A percentile compares a stretch with the other conserved stretches of the same genome.
phyloP scores from a whole-genome alignment of 352 stramenopile species.

The Elongisporangium senticosum region DNA sequence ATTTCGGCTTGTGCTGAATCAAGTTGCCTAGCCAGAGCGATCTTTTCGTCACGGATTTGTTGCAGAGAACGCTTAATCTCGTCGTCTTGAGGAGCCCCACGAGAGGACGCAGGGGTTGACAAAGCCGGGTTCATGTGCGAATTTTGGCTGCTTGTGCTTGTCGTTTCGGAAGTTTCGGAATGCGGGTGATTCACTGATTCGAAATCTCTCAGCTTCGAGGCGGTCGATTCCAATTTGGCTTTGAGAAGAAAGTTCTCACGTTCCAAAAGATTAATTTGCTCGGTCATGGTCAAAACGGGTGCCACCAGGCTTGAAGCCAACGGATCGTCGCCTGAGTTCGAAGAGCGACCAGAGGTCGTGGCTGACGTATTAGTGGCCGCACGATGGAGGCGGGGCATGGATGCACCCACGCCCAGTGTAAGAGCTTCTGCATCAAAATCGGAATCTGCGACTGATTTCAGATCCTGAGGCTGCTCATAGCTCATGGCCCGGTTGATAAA shows the following conservation, averaged over 20 bases:
- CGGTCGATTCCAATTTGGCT: slow-evolving; percentile 38
- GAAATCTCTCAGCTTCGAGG: slow-evolving; percentile 37
- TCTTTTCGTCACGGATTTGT: not conserved
- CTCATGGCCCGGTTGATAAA: slow-evolving; percentile 50
- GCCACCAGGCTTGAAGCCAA: slow-evolving; percentile 20
- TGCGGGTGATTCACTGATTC: slow-evolving; percentile 13
- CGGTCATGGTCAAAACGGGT: slow-evolving; percentile 54
- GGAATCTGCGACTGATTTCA: not conserved
- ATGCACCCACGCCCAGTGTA: not conserved
- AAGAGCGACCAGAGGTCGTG: slow-evolving; percentile 24
- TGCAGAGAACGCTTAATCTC: not conserved
- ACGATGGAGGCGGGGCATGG: slow-evolving; percentile 13
- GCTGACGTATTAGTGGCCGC: slow-evolving; percentile 40
- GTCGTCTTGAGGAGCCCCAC: not conserved
- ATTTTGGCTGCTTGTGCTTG: slow-evolving; percentile 32
- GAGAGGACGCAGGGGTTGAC: not conserved
- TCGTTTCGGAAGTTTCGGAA: slow-evolving; percentile 38
- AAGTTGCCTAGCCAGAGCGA: not conserved
- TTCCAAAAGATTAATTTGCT: slow-evolving; percentile 69
- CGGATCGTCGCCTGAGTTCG: slow-evolving; percentile 11
- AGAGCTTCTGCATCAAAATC: not conserved
- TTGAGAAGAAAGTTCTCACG: slow-evolving; percentile 69
- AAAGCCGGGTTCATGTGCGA: not conserved
- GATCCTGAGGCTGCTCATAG: slow-evolving; percentile 18
- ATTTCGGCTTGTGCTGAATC: not conserved